These are phyloP conservation scores for Mucor racemosus DNA, from an alignment of 371 early-diverging fungal genomes.

Conservation along the genomic window DNA sequence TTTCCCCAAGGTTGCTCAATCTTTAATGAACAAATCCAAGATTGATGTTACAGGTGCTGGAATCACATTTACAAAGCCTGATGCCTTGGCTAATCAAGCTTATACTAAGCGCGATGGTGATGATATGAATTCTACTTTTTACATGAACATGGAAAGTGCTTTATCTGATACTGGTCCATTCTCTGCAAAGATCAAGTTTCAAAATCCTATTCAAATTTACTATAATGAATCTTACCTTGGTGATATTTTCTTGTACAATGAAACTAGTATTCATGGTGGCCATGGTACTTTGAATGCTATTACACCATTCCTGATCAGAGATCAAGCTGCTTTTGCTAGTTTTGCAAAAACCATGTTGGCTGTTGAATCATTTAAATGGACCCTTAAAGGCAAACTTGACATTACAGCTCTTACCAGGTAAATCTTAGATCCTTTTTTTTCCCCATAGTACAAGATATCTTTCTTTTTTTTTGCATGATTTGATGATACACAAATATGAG, in stretches of 20 bases:
- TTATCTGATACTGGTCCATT: conserved; percentile 66
- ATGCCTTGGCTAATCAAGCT: conserved; percentile 14
- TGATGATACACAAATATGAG: conserved; percentile 18
- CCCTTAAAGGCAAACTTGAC: conserved; percentile 58
- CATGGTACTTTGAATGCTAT: conserved; percentile 46
- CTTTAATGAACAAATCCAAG: conserved; percentile 55
- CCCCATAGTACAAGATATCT: background rate
- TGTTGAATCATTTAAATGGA: conserved; percentile 58
- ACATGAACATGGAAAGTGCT: conserved; percentile 55
- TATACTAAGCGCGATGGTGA: conserved; percentile 39
- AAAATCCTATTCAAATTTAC: conserved; percentile 46
- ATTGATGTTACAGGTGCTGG: conserved; percentile 54
- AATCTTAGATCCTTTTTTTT: too few species aligned
- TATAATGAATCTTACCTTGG: conserved; percentile 56
- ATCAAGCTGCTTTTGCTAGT: conserved; percentile 51
- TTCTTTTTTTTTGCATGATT: conserved; percentile 21
- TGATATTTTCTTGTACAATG: conserved; percentile 51
- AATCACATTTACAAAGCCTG: conserved; percentile 53
- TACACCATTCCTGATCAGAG: conserved; percentile 53
- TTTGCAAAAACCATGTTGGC: conserved; percentile 64
- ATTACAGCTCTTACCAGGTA: conserved; percentile 64
- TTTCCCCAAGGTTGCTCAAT: conserved; percentile 65
- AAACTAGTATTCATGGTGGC: conserved; percentile 56
- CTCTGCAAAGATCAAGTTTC: conserved; percentile 52
- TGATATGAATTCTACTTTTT: conserved; percentile 45